phyloP scores from a whole-genome alignment of 306 rosid genomes.

The Cyamopsis tetragonoloba region DNA sequence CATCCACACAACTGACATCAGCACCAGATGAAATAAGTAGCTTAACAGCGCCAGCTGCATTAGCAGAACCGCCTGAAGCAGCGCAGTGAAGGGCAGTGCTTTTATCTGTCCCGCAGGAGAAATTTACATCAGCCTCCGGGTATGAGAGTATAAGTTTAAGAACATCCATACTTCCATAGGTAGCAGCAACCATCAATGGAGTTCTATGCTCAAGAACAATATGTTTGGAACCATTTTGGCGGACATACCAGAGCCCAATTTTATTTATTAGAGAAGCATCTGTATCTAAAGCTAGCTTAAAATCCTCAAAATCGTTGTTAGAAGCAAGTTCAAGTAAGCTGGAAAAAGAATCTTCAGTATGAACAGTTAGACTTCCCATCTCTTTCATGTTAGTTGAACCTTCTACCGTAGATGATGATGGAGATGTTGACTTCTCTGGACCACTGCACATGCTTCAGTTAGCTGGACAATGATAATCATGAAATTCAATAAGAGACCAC shows the following conservation, averaged over 20 bases:
- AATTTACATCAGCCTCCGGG: slow-evolving; percentile 56
- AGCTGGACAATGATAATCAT: slow-evolving; percentile 25
- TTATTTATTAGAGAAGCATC: slow-evolving; percentile 47
- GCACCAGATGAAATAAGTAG: slow-evolving; percentile 74
- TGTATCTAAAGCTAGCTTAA: slow-evolving; percentile 47
- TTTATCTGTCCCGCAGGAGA: slow-evolving; percentile 54
- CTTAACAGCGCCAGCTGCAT: slow-evolving; percentile 53
- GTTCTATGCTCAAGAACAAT: slow-evolving; percentile 69
- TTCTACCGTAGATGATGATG: slow-evolving; percentile 36
- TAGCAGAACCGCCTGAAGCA: slow-evolving; percentile 71
- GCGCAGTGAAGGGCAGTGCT: slow-evolving; percentile 96
- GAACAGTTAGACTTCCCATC: slow-evolving; percentile 52
- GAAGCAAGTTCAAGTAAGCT: slow-evolving; percentile 72
- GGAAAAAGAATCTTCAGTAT: slow-evolving; percentile 61
- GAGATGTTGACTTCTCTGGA: slow-evolving; percentile 54
- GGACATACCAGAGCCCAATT: slow-evolving; percentile 73
- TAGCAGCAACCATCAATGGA: slow-evolving; percentile 88
- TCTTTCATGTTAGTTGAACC: slow-evolving; percentile 42
- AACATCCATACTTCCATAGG: slow-evolving; percentile 71
- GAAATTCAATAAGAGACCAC: neutral
- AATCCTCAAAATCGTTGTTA: slow-evolving; percentile 70
- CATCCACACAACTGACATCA: slow-evolving; percentile 47
- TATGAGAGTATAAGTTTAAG: slow-evolving; percentile 54
- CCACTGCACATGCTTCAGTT: slow-evolving; percentile 69
- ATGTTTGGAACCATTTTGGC: slow-evolving; percentile 66